Evolutionary conservation across 306 rosid genomes (phyloP).

Genomic region (Sindora glabra): DNA sequence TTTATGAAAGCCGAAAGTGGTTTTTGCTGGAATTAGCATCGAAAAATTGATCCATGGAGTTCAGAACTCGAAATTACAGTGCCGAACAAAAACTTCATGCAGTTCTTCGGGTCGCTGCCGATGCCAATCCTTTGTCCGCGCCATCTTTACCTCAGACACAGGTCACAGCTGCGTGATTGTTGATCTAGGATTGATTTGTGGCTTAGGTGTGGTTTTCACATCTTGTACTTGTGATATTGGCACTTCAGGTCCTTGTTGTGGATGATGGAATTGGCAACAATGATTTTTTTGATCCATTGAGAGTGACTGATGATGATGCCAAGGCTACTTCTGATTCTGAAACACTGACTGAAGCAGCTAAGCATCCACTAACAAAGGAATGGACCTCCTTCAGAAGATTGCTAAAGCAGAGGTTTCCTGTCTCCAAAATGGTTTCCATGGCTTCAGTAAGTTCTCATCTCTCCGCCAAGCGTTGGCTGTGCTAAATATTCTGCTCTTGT

Average conservation of each 20-base stretch:
- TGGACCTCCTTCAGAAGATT: conserved; percentile 80
- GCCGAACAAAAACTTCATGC: conserved; percentile 46
- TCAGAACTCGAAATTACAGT: conserved; percentile 65
- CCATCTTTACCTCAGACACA: conserved; percentile 25
- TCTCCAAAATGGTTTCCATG: conserved; percentile 65
- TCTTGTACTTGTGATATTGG: neutral
- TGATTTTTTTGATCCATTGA: conserved; percentile 70
- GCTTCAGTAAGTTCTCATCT: conserved; percentile 53
- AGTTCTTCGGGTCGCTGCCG: conserved; percentile 53
- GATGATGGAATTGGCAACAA: conserved; percentile 29
- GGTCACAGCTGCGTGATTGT: conserved; percentile 23
- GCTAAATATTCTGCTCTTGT: neutral
- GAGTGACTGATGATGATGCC: conserved; percentile 38
- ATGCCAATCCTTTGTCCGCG: conserved; percentile 48
- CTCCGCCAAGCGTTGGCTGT: neutral
- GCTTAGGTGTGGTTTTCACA: neutral
- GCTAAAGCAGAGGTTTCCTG: conserved; percentile 78
- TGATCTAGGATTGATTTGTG: conserved; percentile 2
- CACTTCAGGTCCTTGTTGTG: conserved; percentile 35
- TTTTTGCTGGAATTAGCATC: too few species aligned
- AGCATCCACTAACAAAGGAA: conserved; percentile 44
- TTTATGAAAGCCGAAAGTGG: too few species aligned
- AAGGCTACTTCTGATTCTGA: conserved; percentile 19
- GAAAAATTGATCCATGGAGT: conserved; percentile 87
- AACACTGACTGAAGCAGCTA: conserved; percentile 21